Evolutionary conservation across 202 grass and related monocot genomes (phyloP), one percentile per base, ranked within the genome.

Genomic region (Bolboschoenoplectus hybrid): DNA sequence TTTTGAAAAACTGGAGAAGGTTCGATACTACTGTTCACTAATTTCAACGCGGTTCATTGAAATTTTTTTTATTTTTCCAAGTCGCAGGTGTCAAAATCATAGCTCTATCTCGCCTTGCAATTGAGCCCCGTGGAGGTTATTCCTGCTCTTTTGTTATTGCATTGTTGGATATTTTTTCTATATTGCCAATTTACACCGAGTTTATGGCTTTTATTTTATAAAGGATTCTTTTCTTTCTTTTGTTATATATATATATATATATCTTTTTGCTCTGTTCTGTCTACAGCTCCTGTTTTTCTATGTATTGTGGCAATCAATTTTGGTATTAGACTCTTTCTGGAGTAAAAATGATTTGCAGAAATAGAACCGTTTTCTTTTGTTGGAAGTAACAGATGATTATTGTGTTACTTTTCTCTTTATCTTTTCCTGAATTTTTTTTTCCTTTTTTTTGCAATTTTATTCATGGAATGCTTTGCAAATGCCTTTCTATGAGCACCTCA

Each of bases 1-100:
- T 66, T 99, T 94, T 88, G 86, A 88, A 41, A 99, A 92, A 87
- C 85, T 99, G 12, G 90, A 99, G 86, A 99, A 97, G 97, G 97
- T 99, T 63, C 47, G 17, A 13, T 20, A 20, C 40, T 51, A 14
- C 52, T 40, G 0, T 2, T n/a, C 12, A n/a, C 16, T 66, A 79
- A 80, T 60, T 80, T 61, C 75, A 41, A 80, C 75, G 17, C 75
- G 53, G 36, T 80, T 61, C 2, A 38, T 80, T 80, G 4, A 60
- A 80, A 41, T 80, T n/a, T 57, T 41, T 60, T 60, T 35, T 40
- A 19, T 80, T 79, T 40, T 78, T 80, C 55, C 36, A 58, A 41
- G 53, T 69, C 14, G 58, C 85, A 6, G 40, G 55, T 82, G 67
- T 67, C 51, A 81, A 44, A 56, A 90, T 88, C 82, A 82, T 9